Percentiles rank a stretch among this genome's conserved stretches.
phyloP scores from a whole-genome alignment of 1,284 basidiomycete species.

The Fomitiporia mediterranea region DNA sequence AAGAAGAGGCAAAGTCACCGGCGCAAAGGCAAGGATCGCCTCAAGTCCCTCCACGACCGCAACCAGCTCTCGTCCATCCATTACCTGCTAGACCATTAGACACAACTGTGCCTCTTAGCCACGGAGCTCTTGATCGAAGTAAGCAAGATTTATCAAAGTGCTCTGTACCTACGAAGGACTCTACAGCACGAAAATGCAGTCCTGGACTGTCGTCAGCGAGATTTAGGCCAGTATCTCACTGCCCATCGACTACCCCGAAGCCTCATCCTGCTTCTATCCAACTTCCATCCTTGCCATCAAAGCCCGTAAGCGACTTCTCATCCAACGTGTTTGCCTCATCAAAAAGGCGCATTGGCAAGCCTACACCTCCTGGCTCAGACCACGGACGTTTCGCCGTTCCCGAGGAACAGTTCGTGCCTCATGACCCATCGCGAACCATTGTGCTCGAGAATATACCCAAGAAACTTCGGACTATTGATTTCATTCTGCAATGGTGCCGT shows the following conservation, averaged over 20 bases:
- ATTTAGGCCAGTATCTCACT: no score
- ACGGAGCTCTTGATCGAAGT: neutral
- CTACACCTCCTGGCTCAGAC: neutral
- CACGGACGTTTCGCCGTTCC: neutral
- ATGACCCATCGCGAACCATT: neutral
- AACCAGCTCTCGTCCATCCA: no score
- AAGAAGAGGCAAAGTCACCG: neutral
- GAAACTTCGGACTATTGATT: slow-evolving; percentile 6
- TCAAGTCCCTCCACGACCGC: no score
- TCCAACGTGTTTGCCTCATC: neutral
- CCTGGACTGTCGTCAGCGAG: neutral
- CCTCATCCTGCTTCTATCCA: neutral
- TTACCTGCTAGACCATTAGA: no score
- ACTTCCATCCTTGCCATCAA: neutral
- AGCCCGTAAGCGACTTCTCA: neutral
- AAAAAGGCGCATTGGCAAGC: neutral
- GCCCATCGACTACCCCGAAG: neutral
- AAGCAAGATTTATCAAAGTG: neutral
- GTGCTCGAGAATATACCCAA: slow-evolving; percentile 7
- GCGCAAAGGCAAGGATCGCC: no score
- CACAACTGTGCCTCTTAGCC: no score
- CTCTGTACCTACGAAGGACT: neutral
- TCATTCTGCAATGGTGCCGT: slow-evolving; percentile 8
- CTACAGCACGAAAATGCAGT: no score
- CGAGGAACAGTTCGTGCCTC: neutral